Conservation (phyloP, 192 early-diverging fungal genomes). For the Umbelopsis sp. region DNA sequence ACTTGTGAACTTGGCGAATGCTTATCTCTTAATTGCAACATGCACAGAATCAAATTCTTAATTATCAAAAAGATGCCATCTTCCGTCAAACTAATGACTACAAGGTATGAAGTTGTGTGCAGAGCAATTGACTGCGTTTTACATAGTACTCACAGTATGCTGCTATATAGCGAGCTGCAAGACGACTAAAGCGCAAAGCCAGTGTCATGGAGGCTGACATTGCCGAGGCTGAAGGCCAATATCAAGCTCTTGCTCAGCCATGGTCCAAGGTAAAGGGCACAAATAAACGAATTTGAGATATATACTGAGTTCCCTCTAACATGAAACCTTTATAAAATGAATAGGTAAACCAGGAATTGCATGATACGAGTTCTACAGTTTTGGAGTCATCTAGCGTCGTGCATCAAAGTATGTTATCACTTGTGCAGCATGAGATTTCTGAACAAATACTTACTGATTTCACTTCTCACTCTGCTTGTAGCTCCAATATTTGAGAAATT, state of each 20-base stretch:
- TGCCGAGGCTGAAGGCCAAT: background rate
- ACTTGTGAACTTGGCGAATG: background rate
- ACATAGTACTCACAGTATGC: constrained; percentile 12
- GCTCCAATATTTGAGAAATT: background rate
- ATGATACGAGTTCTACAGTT: background rate
- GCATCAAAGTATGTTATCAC: background rate
- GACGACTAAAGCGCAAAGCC: constrained; percentile 12
- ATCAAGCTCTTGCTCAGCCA: background rate
- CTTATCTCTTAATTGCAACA: too few relatives aligned
- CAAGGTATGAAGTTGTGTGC: background rate
- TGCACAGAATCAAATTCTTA: constrained; percentile 1
- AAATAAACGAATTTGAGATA: background rate
- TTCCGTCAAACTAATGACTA: background rate
- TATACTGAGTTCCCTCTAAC: background rate
- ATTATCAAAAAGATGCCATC: constrained; percentile 21
- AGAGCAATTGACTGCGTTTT: background rate
- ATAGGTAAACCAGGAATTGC: background rate
- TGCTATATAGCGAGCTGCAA: constrained; percentile 9
- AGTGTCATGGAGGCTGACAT: constrained; percentile 3
- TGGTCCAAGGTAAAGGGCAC: background rate
- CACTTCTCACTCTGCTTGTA: background rate
- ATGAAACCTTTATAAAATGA: background rate
- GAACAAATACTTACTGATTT: background rate
- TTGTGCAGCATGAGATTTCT: background rate
- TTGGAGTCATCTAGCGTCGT: background rate